A percentile compares a stretch with the other conserved stretches of the same genome.
Evolutionary conservation across 352 stramenopile species (phyloP).

Genomic region (Phytophthora brassicae): DNA sequence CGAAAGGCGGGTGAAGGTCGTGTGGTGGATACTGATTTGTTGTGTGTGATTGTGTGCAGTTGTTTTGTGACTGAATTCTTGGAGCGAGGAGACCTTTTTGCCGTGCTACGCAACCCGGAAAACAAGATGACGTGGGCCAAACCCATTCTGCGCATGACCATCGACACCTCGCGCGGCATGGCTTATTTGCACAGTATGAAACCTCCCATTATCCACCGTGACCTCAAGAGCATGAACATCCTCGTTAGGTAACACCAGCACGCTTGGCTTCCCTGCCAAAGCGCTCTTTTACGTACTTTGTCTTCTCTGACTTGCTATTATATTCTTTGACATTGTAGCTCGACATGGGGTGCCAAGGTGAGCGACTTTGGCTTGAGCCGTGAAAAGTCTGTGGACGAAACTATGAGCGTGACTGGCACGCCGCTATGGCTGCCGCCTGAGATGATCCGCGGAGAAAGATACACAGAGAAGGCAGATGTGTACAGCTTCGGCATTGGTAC

Average conservation of each 20-base stretch:
- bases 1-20: background rate
- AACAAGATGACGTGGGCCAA: constrained; percentile 86
- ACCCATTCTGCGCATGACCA: constrained; percentile 87
- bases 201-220: constrained; percentile 98
- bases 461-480: constrained; percentile 88
- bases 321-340: constrained; percentile 42
- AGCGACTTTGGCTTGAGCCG: constrained; percentile 97
- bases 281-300: constrained; percentile 2
- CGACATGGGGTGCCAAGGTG: constrained; percentile 92
- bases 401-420: constrained; percentile 91
- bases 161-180: constrained; percentile 94
- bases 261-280: constrained; percentile 3
- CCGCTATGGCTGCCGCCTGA: constrained; percentile 84
- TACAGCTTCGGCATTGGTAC: constrained; percentile 88
- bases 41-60: constrained; percentile 33
- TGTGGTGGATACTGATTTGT: constrained; percentile 15
- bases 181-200: constrained; percentile 98
- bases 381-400: constrained; percentile 94
- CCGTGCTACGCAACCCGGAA: constrained; percentile 75
- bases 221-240: constrained; percentile 96
- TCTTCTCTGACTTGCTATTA: constrained; percentile 23
- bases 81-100: constrained; percentile 82
- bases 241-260: constrained; percentile 63
- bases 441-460: constrained; percentile 88
- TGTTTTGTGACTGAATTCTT: constrained; percentile 90